Conservation (phyloP, 1,139 yeast genomes). For the Candida sp. region DNA sequence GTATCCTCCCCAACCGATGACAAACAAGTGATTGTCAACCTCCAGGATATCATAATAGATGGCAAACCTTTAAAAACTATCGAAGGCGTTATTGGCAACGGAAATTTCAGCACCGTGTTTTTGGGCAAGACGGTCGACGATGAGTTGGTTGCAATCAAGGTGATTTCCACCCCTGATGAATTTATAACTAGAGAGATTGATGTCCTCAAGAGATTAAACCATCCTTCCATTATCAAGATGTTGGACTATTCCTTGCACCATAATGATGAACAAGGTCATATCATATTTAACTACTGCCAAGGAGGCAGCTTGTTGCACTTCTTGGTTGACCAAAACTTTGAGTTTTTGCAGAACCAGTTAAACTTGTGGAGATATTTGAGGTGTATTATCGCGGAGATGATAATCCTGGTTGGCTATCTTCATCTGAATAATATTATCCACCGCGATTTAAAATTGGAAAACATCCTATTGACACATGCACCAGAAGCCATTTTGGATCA, state of each 20-base stretch:
- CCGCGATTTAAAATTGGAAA: slow-evolving; percentile 88
- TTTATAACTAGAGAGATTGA: slow-evolving; percentile 79
- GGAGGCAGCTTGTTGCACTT: slow-evolving; percentile 88
- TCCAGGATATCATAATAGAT: background rate
- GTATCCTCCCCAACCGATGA: slow-evolving; percentile 5
- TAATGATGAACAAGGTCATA: slow-evolving; percentile 27
- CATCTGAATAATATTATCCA: slow-evolving; percentile 76
- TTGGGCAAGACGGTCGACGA: slow-evolving; percentile 31
- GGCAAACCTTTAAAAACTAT: slow-evolving; percentile 23
- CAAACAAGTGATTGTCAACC: slow-evolving; percentile 2
- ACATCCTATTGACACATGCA: slow-evolving; percentile 56
- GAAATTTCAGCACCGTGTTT: slow-evolving; percentile 64
- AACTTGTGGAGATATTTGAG: slow-evolving; percentile 52
- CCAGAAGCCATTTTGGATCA: slow-evolving; percentile 17
- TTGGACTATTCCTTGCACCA: slow-evolving; percentile 27
- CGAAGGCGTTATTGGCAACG: slow-evolving; percentile 50
- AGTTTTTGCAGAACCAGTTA: slow-evolving; percentile 18
- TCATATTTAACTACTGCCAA: slow-evolving; percentile 72
- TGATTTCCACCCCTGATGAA: slow-evolving; percentile 39
- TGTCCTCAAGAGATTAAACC: slow-evolving; percentile 56
- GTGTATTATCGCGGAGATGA: slow-evolving; percentile 70
- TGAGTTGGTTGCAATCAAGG: slow-evolving; percentile 43
- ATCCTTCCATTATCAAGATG: slow-evolving; percentile 42
- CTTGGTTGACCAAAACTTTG: slow-evolving; percentile 35
- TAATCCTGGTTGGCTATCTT: slow-evolving; percentile 71